A percentile compares a stretch with the other conserved stretches of the same genome.
phyloP scores from a whole-genome alignment of 805 yeast species.

The Yarrowia sp. region DNA sequence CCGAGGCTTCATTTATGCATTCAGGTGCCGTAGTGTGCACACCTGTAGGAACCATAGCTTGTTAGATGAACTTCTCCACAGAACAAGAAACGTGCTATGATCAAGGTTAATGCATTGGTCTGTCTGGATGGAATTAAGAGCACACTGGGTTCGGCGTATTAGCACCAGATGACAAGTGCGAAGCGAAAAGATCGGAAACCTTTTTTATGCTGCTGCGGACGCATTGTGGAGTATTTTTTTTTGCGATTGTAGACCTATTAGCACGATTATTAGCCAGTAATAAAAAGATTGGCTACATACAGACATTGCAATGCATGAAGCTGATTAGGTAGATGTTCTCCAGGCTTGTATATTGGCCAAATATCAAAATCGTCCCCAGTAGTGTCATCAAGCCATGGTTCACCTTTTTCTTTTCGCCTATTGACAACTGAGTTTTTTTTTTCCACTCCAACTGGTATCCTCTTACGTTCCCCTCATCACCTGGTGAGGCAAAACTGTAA shows the following conservation, averaged over 20 bases:
- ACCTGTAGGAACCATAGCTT: too few species aligned
- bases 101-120: slow-evolving; percentile 19
- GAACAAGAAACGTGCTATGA: not conserved
- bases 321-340: too few species aligned
- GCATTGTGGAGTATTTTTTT: not conserved
- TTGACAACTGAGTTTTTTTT: not conserved
- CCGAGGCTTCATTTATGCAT: not conserved
- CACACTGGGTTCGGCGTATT: not conserved
- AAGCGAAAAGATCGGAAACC: not conserved
- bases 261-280: not conserved
- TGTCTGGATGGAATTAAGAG: not conserved
- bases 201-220: not conserved
- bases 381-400: too few species aligned
- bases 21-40: not conserved
- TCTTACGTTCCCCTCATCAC: slow-evolving; percentile 24
- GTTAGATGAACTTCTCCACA: not conserved
- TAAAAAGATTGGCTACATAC: not conserved
- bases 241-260: not conserved
- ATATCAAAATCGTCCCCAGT: too few species aligned
- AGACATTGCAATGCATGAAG: too few species aligned
- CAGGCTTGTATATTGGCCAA: too few species aligned
- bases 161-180: not conserved
- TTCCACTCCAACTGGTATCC: slow-evolving; percentile 13
- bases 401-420: not conserved
- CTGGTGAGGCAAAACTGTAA: slow-evolving; percentile 22